Base-by-base conservation (phyloP, 225 moss, liverwort and hornwort genomes). In the Marchantia paleacea region DNA sequence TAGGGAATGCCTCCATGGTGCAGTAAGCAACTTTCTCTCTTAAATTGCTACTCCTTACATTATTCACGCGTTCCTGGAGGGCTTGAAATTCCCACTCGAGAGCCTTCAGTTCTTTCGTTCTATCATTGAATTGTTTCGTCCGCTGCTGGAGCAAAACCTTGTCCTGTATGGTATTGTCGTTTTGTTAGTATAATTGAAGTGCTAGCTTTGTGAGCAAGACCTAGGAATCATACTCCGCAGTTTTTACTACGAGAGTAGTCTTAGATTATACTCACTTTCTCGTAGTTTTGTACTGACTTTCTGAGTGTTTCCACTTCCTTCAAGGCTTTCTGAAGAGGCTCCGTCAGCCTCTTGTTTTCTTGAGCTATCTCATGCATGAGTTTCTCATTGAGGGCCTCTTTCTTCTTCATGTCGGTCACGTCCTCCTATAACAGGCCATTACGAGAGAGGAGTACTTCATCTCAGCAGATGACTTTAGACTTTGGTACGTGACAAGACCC, bases 311-410 rank as follows among this genome's bases (percentile, higher is more conserved):
- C 97, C 0, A 94, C 90, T 81, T 99, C 95, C 61, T 84, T 85
- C 39, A 99, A 90, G 75, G 94, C 88, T 77, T 90, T 95, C 31
- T 90, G 80, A 18, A 99, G 78, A 20, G 94, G 94, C 52, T 95
- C 92, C 18, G 81, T 85, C 28, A 95, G 85, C 67, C 81, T 90
- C 78, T 94, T 95, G 65, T 94, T 99, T 75, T 99, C 97, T 91
- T 94, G 93, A 9, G 94, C 87, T 84, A 99, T 92, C 30, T 95
- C 94, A 64, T 89, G 91, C 85, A 87, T 91, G 8, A 95, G 85
- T 84, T 95, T 99, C 74, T 95, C 94, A 83, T 92, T 99, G 0
- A 92, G 85, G 77, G 86, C 89, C 55, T 97, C 95, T 6, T 89
- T 92, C 12, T 91, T 97, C 79, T 97, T 97, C 97, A 92, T 93